These are phyloP conservation scores for Lachancea thermotolerans DNA, from an alignment of 805 yeast genomes.

Conservation along the genomic window DNA sequence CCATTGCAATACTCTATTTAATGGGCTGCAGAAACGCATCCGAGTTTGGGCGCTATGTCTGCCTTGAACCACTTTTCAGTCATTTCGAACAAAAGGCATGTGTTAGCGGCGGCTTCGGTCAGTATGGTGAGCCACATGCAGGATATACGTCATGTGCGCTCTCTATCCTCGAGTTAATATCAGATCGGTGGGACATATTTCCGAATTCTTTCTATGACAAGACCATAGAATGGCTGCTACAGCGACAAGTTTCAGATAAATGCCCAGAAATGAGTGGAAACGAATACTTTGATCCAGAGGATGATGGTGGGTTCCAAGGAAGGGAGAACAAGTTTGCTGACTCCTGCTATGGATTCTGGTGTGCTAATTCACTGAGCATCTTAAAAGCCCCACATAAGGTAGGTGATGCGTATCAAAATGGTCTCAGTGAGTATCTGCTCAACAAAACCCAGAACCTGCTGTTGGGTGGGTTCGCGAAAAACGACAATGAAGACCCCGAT, in stretches of 20 bases:
- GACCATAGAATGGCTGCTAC: slow-evolving; percentile 54
- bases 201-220: slow-evolving; percentile 24
- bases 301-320: slow-evolving; percentile 80
- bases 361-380: slow-evolving; percentile 48
- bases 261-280: slow-evolving; percentile 23
- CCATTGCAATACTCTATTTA: slow-evolving; percentile 53
- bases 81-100: slow-evolving; percentile 36
- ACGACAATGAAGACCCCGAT: slow-evolving; percentile 59
- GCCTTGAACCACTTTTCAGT: slow-evolving; percentile 33
- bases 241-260: slow-evolving; percentile 43
- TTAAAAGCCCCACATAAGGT: slow-evolving; percentile 22
- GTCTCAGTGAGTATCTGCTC: slow-evolving; percentile 37
- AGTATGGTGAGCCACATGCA: slow-evolving; percentile 64
- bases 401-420: neutral
- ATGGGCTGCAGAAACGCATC: slow-evolving; percentile 28
- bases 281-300: slow-evolving; percentile 39
- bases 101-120: slow-evolving; percentile 69
- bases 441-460: slow-evolving; percentile 50
- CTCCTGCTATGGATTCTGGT: slow-evolving; percentile 88
- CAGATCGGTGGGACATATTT: slow-evolving; percentile 1
- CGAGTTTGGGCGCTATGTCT: slow-evolving; percentile 34
- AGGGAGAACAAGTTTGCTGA: slow-evolving; percentile 79
- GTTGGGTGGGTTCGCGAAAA: slow-evolving; percentile 74
- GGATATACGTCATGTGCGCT: slow-evolving; percentile 85
- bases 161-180: slow-evolving; percentile 37